Evolutionary conservation across 306 rosid species (phyloP).

Genomic region (Citrullus mucosospermus): DNA sequence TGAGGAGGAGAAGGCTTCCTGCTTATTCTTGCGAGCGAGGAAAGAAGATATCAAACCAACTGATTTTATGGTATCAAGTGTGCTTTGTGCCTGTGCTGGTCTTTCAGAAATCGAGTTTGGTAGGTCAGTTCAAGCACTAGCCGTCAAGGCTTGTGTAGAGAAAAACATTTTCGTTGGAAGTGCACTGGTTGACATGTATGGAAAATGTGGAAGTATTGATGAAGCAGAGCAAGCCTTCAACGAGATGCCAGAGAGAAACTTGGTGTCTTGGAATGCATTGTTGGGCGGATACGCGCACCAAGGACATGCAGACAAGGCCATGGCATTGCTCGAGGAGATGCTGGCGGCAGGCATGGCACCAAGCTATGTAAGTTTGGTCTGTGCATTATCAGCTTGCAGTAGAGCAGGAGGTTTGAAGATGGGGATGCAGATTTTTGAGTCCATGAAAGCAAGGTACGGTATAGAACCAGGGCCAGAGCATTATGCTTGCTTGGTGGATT

Average conservation of each 20-base stretch:
- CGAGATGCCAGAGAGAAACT: slow-evolving; percentile 49
- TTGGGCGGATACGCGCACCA: slow-evolving; percentile 62
- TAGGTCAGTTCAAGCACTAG: slow-evolving; percentile 60
- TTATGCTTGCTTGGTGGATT: slow-evolving; percentile 69
- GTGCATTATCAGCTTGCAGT: slow-evolving; percentile 66
- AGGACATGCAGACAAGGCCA: slow-evolving; percentile 58
- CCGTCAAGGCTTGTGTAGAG: slow-evolving; percentile 56
- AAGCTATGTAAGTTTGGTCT: slow-evolving; percentile 59
- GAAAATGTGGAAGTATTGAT: slow-evolving; percentile 67
- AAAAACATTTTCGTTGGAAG: slow-evolving; percentile 68
- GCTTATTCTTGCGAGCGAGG: slow-evolving; percentile 38
- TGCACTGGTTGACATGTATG: slow-evolving; percentile 80
- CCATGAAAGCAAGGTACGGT: slow-evolving; percentile 44
- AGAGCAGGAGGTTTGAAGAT: slow-evolving; percentile 61
- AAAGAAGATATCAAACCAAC: slow-evolving; percentile 44
- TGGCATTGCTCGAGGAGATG: slow-evolving; percentile 54
- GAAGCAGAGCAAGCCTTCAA: slow-evolving; percentile 44
- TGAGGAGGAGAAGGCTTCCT: slow-evolving; percentile 71
- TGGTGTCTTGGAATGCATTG: slow-evolving; percentile 67
- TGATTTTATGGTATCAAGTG: slow-evolving; percentile 65
- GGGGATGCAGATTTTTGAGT: slow-evolving; percentile 55
- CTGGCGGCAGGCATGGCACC: slow-evolving; percentile 19
- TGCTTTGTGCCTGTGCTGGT: slow-evolving; percentile 73
- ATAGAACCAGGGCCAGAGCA: slow-evolving; percentile 73
- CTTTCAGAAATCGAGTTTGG: slow-evolving; percentile 68